Evolutionary conservation across 2,329 filamentous ascomycete genomes (phyloP), one percentile per base, ranked within the genome.

Genomic region (Colletotrichum eremochloae): DNA sequence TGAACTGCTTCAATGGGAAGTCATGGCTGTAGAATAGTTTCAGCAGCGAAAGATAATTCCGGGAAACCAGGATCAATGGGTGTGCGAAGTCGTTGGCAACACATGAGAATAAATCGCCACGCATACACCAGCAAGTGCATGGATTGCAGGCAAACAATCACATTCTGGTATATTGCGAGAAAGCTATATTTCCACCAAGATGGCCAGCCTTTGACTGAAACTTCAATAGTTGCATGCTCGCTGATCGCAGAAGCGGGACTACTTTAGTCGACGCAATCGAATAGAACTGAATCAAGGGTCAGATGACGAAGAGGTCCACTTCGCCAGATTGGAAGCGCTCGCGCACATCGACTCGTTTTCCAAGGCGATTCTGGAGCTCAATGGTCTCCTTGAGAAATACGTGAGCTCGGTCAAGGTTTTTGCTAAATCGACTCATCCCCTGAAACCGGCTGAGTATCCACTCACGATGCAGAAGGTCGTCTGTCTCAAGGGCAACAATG

Each of bases 1-100:
- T 90, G 89, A 74, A 96, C 93, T 57, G 90, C 85, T 62, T 91
- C 87, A 8, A 83, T 91, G 33, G 96, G 55, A 40, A 81, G 78
- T 0, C 87, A 86, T 0, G 86, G 86, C 0, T 84, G 40, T 78
- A 29, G 91, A 18, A 24, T 7, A 38, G n/a, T 55, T 11, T 55
- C 5, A 24, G 24, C n/a, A 24, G 8, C 24, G 4, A 12, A 24
- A 18, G 29, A 12, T 20, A 12, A 31, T 14, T 31, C 38, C 46
- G 1, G n/a, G 3, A 29, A 29, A 29, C 11, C 1, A 33, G 42
- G n/a, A 20, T 15, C 24, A 48, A 44, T 62, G 65, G 20, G 9
- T 29, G 38, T 53, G 38, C 46, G 36, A 62, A 44, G 33, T 44
- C 38, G 65, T 33, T 18, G 2, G 0, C 18, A 38, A 1, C 15